These are phyloP conservation scores for Thalassiosira mediterranea DNA, from an alignment of 352 stramenopile genomes.

Conservation along the genomic window DNA sequence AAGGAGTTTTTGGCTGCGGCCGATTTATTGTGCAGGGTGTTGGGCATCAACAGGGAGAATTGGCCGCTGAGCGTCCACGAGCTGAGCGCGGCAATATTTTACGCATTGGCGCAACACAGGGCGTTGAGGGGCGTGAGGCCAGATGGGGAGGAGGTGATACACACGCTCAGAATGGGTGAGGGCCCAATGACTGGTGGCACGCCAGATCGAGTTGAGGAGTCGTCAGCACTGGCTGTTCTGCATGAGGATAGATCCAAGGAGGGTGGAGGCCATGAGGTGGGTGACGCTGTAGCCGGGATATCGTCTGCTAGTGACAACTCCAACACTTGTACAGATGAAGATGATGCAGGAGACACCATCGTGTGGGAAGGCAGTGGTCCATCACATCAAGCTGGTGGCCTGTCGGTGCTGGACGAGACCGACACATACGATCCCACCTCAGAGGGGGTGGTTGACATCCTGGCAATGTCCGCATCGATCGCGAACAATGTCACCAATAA, in stretches of 20 bases:
- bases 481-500: background rate
- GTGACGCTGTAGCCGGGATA: too few species aligned
- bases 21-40: constrained; percentile 81
- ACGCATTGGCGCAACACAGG: constrained; percentile 84
- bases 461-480: constrained; percentile 20
- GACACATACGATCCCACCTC: constrained; percentile 61
- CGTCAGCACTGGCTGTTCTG: too few species aligned
- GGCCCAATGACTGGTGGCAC: background rate
- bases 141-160: constrained; percentile 81
- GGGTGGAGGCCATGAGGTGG: too few species aligned
- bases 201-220: too few species aligned
- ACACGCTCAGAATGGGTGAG: constrained; percentile 47
- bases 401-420: constrained; percentile 58
- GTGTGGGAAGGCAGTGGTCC: constrained; percentile 17
- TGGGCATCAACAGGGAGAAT: constrained; percentile 77
- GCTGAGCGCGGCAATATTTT: constrained; percentile 87
- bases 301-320: too few species aligned
- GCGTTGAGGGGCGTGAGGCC: constrained; percentile 81
- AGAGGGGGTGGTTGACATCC: constrained; percentile 40
- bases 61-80: constrained; percentile 85
- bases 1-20: constrained; percentile 86
- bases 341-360: constrained; percentile 35
- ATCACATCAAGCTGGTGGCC: constrained; percentile 11
- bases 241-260: too few species aligned
- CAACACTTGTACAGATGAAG: constrained; percentile 6